Evolutionary conservation across 2,329 filamentous ascomycete species (phyloP), one percentile per base, ranked within the genome.

Genomic region (Claviceps sorghi): DNA sequence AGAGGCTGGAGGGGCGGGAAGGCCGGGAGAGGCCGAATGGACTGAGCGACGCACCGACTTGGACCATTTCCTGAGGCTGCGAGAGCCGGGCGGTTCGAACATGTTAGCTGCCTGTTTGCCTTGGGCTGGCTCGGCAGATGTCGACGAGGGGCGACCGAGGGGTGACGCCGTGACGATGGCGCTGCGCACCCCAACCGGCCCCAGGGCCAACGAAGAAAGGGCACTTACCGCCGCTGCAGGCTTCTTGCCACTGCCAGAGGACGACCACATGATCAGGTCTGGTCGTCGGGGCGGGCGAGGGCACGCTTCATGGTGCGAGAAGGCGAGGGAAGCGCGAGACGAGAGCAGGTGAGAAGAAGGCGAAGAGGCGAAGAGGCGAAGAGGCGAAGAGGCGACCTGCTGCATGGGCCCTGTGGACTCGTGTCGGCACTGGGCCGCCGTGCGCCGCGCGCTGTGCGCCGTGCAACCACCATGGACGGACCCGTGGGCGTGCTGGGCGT

Each of bases 41-140:
- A 22, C 11, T 17, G 9, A 8, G 34, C 22, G 21, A 75, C 77
- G 64, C 84, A 97, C 93, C 91, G 76, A 98, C 90, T 85, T 98
- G 91, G 61, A 96, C 88, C 93, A 98, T 98, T 78, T 98, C 93
- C 88, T 97, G 75, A 65, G 72, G 62, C 68, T 60, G 66, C 63
- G 62, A 64, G 26, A 65, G 65, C 6, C 60, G 60, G 65, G 65
- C 59, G 59, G 65, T 69, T 60, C 70, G 64, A n/a, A n/a, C 59
- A 58, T 57, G 26, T 40, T n/a, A 7, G 34, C 11, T 5, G 22
- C 15, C 49, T 47, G 36, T 8, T 57, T 48, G 32, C 49, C 36
- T 26, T 26, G 1, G 36, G 2, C 26, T 5, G 26, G 5, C 26
- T 50, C 38, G 48, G 38, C 29, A 10, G 40, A 42, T 26, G 26